Base-by-base conservation (phyloP, 768 basidiomycete genomes). In the Russula brevipes region DNA sequence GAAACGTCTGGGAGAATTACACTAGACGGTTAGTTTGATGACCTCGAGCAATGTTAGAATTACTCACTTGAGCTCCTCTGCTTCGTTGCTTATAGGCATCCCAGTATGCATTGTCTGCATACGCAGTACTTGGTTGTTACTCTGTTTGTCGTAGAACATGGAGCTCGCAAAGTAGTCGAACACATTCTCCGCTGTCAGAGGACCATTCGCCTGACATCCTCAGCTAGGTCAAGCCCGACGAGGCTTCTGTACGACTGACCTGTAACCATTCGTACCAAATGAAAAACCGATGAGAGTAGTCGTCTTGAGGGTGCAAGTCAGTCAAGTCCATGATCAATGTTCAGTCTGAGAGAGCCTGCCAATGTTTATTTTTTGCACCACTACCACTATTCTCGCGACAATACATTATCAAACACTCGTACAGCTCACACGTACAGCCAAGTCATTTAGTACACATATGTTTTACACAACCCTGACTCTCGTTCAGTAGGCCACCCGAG, bases 71-170 rank as follows among this genome's bases (percentile, higher is more conserved):
- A 96, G 84, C 71, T 95, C 91, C 66, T 90, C 90, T 10, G 87
- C 85, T 72, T 94, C 94, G 67, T 94, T 88, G 8, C 80, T 77
- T 60, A 92, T 76, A 10, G 88, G 83, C 35, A 83, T 76, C n/a
- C 88, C 91, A 0, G 89, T 88, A 70, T 91, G 88, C 77, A 88
- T 87, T 0, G 91, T 94, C 74, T 96, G 94, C 94, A 96, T 96
- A 69, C 92, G 87, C 49, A 96, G 77, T 36, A 89, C 86, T 69
- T 94, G 90, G 73, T 96, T 96, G 74, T 88, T 94, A 76, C 89
- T 93, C 75, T 91, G 89, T 74, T 91, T 91, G 76, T 95, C 93
- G 73, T 93, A 96, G 78, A 94, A 95, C 85, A 93, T 93, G 35
- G 91, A 94, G 0, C 84, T 84, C 12, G 88, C 79, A 72, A 96